Evolutionary conservation across 2,329 filamentous ascomycete genomes (phyloP), one percentile per base, ranked within the genome.

Genomic region (Calonectria leucothoes): DNA sequence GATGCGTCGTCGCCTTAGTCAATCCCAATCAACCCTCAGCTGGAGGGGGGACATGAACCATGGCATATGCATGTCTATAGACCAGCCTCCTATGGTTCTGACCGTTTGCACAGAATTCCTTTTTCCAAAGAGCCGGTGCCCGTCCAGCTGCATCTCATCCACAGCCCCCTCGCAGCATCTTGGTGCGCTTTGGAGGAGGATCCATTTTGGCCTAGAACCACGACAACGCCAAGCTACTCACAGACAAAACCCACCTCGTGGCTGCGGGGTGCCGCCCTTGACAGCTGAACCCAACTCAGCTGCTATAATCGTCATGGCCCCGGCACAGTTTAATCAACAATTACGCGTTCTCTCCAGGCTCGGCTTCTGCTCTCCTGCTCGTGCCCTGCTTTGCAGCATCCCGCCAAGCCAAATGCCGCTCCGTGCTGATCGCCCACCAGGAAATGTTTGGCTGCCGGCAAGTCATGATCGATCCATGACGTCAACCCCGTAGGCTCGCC

Each of bases 391-490:
- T 71, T 67, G 31, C 48, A 45, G 14, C 45, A 15, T 23, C 45
- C 45, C 67, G 49, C 25, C 55, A 64, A 48, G 51, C 33, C 49
- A 55, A 7, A 57, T 71, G 45, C 55, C 23, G 35, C 33, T 57
- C 23, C 64, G 25, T 67, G 69, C 63, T 68, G 75, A 73, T 78
- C 68, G 63, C 31, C 67, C 66, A 55, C 17, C 51, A 55, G 29
- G 51, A 33, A 55, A 55, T 68, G 70, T 64, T 72, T 52, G 66
- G 69, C 75, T 69, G 75, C 69, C 72, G 57, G 63, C 74, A 63
- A 42, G 33, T 67, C 61, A 61, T 77, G 78, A 78, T 42, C 74
- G 73, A 74, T 80, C 72, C 70, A 78, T 80, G 78, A 80, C 79
- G 78, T 80, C 79, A 80, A 14, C 25, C 55, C 55, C n/a, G 20